Evolutionary conservation across 257 asterid genomes (phyloP), one percentile per base, ranked within the genome.

Genomic region (Scutellaria barbata): DNA sequence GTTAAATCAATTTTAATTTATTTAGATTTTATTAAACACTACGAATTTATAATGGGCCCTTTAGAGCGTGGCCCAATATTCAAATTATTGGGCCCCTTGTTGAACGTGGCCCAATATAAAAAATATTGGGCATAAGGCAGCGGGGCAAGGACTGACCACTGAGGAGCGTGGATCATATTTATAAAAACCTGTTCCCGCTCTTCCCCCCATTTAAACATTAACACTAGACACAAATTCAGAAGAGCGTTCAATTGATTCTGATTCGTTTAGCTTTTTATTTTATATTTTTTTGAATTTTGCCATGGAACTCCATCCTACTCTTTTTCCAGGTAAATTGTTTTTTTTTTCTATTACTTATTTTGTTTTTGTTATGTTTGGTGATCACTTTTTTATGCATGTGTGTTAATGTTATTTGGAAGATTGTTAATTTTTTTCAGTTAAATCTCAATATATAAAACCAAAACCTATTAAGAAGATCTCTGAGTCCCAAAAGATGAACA

Each of bases 271-370:
- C 65, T 4, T 58, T 58, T 45, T 66, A 53, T 62, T 54, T 33
- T 53, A 30, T 30, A 30, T 33, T 73, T 33, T 55, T 55, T n/a
- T n/a, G n/a, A n/a, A n/a, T n/a, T n/a, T 37, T 14, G 22, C 80
- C 40, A 87, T 88, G 92, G 95, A 90, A 75, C 72, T 55, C 67
- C 82, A 83, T 58, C 85, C 90, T 45, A 87, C 88, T n/a, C 89
- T 89, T 6, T 83, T 77, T 80, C 89, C 89, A 75, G 89, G 95
- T 79, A 16, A 5, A n/a, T n/a, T 47, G 39, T 40, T 1, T 13
- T 25, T 12, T 46, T 7, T 2, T 13, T 59, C 35, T 1, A 2
- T 1, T 48, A 4, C 12, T 1, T 64, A 33, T 40, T 2, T 10
- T 52, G n/a, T 39, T 48, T 45, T 1, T 5, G 13, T 53, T 22